These are phyloP conservation scores for Colletotrichum somersetense DNA, from an alignment of 2,329 filamentous ascomycete species.

Conservation along the genomic window DNA sequence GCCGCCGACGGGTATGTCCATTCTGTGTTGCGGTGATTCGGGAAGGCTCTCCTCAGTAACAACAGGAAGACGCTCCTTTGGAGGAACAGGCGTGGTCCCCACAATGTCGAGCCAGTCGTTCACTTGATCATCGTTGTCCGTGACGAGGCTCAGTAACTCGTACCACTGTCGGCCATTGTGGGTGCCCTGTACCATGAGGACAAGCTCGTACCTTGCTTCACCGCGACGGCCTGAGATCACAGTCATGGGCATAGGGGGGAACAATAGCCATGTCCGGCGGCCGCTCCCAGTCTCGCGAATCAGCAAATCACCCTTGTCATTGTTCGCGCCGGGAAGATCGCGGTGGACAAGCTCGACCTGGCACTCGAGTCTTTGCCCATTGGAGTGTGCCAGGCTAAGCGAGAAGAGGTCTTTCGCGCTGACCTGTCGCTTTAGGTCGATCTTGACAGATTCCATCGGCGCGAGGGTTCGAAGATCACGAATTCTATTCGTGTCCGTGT, in stretches of 20 bases:
- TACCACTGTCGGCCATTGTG: conserved; percentile 79
- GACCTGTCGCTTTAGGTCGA: conserved; percentile 85
- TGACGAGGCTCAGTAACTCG: conserved; percentile 82
- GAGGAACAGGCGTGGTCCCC: conserved; percentile 64
- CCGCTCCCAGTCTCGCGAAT: conserved; percentile 88
- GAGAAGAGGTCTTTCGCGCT: conserved; percentile 91
- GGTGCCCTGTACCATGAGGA: conserved; percentile 87
- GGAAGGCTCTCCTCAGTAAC: conserved; percentile 46
- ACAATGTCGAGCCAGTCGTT: conserved; percentile 91
- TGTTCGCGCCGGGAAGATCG: conserved; percentile 78
- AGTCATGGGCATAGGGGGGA: conserved; percentile 83
- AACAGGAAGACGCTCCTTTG: conserved; percentile 53
- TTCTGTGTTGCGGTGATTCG: conserved; percentile 29
- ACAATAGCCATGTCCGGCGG: conserved; percentile 83
- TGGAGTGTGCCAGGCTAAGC: conserved; percentile 87
- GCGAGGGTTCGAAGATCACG: conserved; percentile 84
- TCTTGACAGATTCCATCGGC: conserved; percentile 75
- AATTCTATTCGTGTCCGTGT: conserved; percentile 83
- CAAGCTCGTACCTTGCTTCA: conserved; percentile 76
- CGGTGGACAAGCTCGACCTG: conserved; percentile 88
- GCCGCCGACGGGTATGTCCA: conserved; percentile 41
- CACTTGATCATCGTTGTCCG: conserved; percentile 81
- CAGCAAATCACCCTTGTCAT: conserved; percentile 84
- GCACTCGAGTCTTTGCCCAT: conserved; percentile 89
- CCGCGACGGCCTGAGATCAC: conserved; percentile 85